A percentile compares a stretch with the other conserved stretches of the same genome.
Evolutionary conservation across 192 early-diverging fungal species (phyloP).

Genomic region (Mortierella alpina): DNA sequence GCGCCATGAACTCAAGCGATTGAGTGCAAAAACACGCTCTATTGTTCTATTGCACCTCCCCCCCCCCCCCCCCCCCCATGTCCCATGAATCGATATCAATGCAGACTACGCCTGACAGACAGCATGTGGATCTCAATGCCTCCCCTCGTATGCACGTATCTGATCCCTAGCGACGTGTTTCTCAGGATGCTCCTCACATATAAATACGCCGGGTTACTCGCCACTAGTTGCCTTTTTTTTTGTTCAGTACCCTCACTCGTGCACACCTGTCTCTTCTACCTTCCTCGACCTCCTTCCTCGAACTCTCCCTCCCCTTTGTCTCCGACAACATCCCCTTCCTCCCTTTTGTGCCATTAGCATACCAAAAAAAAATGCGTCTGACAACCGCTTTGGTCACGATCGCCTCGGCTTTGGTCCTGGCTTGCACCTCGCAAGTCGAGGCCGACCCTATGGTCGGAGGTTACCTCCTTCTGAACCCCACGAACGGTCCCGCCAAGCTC

Average conservation of each 20-base stretch:
- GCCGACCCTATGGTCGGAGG: conserved; percentile 41
- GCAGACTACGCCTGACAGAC: too few species aligned
- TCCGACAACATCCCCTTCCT: background rate
- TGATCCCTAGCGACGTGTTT: too few species aligned
- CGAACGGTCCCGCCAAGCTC: conserved; percentile 36
- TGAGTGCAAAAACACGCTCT: too few species aligned
- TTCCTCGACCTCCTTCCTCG: conserved; percentile 1
- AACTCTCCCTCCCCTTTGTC: background rate
- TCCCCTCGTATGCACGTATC: too few species aligned
- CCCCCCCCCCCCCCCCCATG: too few species aligned
- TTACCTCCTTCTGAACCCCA: conserved; percentile 48
- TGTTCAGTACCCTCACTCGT: conserved; percentile 4
- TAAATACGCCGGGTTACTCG: conserved; percentile 6
- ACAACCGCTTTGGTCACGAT: conserved; percentile 44
- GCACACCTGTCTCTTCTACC: conserved; percentile 1
- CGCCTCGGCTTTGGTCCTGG: conserved; percentile 41
- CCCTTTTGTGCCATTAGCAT: background rate
- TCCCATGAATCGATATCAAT: too few species aligned
- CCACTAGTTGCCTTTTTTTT: background rate
- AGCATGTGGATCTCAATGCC: too few species aligned
- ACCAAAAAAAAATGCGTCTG: conserved; percentile 29
- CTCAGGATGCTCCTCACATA: background rate
- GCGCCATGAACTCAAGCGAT: too few species aligned
- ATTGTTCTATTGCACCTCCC: too few species aligned
- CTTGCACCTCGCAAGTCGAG: conserved; percentile 30